Base-by-base conservation (phyloP, 2,329 filamentous ascomycete genomes). In the Aspergillus eucalypticola region DNA sequence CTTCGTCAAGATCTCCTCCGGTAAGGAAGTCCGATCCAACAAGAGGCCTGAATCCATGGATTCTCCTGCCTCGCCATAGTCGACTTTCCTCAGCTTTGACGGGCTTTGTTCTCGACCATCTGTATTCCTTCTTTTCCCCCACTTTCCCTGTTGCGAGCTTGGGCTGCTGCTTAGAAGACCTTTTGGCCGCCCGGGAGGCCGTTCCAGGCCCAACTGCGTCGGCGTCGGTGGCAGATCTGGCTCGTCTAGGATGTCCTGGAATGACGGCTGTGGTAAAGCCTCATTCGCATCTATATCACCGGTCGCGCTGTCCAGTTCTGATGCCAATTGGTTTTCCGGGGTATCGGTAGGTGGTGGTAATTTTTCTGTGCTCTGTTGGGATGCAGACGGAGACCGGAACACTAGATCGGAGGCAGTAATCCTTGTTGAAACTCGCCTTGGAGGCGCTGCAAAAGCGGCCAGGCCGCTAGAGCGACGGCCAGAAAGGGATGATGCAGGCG, bases 191-290 rank as follows among this genome's bases (percentile, higher is more conserved):
- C 71, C 70, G 0, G 71, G 71, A 5, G 72, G 71, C 35, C 68
- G 72, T 61, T 75, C 73, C 35, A 78, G 61, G 6, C 76, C 75
- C 23, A 79, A 58, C 60, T 79, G 73, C 15, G 76, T 76, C 27
- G 77, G 77, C 7, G 77, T 79, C n/a, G 77, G 76, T 13, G 88
- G 88, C 5, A 90, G 78, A 51, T 89, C 86, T 1, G 87, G 87
- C 66, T 90, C 86, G 15, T 81, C 80, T n/a, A 71, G 64, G 6
- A 73, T 73, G 10, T 72, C 68, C 17, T 70, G 66, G 57, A 70
- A 59, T 8, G 68, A 64, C 27, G 58, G 58, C 44, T 62, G 59
- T 29, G 63, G 67, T 5, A 66, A 54, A 19, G 68, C 64, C 15
- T 57, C 53, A 17, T 60, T 60, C 38, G 64, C 44, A 39, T 69